phyloP scores from a whole-genome alignment of 805 yeast species.

The Trichomonascus vanleenenianus region DNA sequence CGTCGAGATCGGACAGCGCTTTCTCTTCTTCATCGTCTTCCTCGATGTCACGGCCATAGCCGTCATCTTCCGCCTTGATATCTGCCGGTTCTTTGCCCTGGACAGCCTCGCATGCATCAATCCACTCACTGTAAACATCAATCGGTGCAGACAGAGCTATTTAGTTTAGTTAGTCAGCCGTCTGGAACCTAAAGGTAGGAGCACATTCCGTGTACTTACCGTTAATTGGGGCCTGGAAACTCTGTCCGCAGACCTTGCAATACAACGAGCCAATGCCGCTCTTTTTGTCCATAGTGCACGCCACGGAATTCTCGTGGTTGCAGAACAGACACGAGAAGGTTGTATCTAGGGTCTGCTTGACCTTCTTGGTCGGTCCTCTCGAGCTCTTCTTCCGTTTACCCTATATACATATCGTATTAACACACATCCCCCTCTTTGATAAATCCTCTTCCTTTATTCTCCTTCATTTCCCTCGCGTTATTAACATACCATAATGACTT shows the following conservation, averaged over 20 bases:
- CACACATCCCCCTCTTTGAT: neutral
- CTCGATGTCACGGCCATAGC: constrained; percentile 13
- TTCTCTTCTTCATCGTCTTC: constrained; percentile 24
- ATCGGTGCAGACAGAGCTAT: constrained; percentile 67
- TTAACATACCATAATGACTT: constrained; percentile 6
- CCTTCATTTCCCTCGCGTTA: too few species aligned
- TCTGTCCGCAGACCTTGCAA: constrained; percentile 92
- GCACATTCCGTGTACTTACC: constrained; percentile 28
- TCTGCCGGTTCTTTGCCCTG: constrained; percentile 31
- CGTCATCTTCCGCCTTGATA: constrained; percentile 40
- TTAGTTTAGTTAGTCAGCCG: neutral
- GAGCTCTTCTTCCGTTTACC: constrained; percentile 81
- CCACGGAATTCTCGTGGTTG: constrained; percentile 88
- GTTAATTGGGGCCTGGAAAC: constrained; percentile 82
- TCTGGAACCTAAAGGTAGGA: neutral
- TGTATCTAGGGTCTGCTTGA: constrained; percentile 73
- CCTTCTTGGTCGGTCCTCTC: constrained; percentile 69
- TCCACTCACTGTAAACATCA: constrained; percentile 96
- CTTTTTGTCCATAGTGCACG: constrained; percentile 82
- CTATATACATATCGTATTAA: constrained; percentile 25
- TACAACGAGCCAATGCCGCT: constrained; percentile 72
- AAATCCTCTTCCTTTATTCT: neutral
- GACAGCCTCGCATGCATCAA: constrained; percentile 88
- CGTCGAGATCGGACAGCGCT: constrained; percentile 21
- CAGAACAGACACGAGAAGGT: constrained; percentile 89